Evolutionary conservation across 2,329 filamentous ascomycete genomes (phyloP).

Genomic region (Exserohilum rostratum): DNA sequence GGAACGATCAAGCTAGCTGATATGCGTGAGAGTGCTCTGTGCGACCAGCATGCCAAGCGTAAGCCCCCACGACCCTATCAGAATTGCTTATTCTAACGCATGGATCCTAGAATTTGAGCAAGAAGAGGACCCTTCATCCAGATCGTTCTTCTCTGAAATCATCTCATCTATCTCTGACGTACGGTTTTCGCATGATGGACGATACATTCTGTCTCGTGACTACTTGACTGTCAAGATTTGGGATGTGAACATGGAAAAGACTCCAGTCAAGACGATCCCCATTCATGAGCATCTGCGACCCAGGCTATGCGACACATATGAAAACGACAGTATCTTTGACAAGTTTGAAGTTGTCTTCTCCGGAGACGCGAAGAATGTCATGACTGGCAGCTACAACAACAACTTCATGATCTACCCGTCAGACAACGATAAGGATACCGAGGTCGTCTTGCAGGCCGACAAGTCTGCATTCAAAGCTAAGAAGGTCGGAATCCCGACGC

Average conservation of each 20-base stretch:
- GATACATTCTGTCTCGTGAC: constrained; percentile 96
- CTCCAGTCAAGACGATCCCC: constrained; percentile 96
- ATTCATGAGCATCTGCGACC: constrained; percentile 97
- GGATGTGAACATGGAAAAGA: constrained; percentile 99
- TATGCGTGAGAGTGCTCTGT: constrained; percentile 96
- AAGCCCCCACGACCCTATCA: constrained; percentile 49
- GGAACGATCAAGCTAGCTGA: constrained; percentile 98
- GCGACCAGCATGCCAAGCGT: constrained; percentile 96
- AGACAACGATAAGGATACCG: constrained; percentile 92
- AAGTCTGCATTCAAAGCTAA: constrained; percentile 99
- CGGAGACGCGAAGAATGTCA: constrained; percentile 96
- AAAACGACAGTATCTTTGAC: constrained; percentile 99
- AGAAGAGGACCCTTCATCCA: constrained; percentile 94
- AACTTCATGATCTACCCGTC: constrained; percentile 99
- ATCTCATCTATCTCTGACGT: constrained; percentile 99
- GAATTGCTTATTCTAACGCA: constrained; percentile 10
- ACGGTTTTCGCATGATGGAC: constrained; percentile 92
- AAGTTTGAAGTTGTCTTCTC: constrained; percentile 99
- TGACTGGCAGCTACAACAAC: constrained; percentile 99
- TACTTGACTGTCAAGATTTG: constrained; percentile 99
- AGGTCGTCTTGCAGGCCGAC: constrained; percentile 96
- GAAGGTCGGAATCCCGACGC: constrained; percentile 97
- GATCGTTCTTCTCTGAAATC: constrained; percentile 99
- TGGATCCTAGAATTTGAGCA: constrained; percentile 84
- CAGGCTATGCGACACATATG: constrained; percentile 94